Conservation (phyloP, 441 rosid species). For the Erysimum cheiri region DNA sequence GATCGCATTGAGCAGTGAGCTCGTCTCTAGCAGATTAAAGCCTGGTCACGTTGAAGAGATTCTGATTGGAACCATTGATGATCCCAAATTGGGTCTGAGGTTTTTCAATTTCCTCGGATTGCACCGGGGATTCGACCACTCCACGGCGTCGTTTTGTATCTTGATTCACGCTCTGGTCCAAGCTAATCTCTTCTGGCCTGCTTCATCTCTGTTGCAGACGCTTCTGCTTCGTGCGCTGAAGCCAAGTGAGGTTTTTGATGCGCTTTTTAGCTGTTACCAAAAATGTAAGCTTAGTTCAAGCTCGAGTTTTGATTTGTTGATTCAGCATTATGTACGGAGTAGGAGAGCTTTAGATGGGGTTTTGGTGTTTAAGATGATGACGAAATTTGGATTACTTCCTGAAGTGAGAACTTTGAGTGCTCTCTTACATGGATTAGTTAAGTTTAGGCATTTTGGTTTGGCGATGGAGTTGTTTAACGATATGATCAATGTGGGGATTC, state of each 20-base stretch:
- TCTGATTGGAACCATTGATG: constrained; percentile 62
- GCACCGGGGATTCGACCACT: constrained; percentile 73
- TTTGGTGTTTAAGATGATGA: constrained; percentile 65
- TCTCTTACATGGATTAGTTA: constrained; percentile 66
- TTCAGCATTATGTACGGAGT: constrained; percentile 70
- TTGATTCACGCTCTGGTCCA: constrained; percentile 72
- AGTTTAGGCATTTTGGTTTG: constrained; percentile 57
- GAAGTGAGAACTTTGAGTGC: constrained; percentile 73
- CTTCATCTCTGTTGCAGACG: constrained; percentile 84
- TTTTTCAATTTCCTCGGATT: constrained; percentile 90
- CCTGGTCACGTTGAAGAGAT: constrained; percentile 71
- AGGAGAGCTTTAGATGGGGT: constrained; percentile 63
- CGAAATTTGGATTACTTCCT: constrained; percentile 58
- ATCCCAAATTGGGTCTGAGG: constrained; percentile 73
- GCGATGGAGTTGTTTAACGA: constrained; percentile 69
- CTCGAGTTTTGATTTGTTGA: constrained; percentile 81
- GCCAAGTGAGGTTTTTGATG: constrained; percentile 62
- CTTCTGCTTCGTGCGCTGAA: constrained; percentile 65
- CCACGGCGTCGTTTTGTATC: constrained; percentile 75
- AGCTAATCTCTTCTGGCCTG: constrained; percentile 76
- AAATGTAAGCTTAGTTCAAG: constrained; percentile 57
- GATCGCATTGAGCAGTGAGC: constrained; percentile 55
- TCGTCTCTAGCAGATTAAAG: constrained; percentile 47
- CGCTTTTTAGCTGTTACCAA: constrained; percentile 52
- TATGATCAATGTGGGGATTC: constrained; percentile 51